Base-by-base conservation (phyloP, 345 rosid genomes). In the Acer saccharum region DNA sequence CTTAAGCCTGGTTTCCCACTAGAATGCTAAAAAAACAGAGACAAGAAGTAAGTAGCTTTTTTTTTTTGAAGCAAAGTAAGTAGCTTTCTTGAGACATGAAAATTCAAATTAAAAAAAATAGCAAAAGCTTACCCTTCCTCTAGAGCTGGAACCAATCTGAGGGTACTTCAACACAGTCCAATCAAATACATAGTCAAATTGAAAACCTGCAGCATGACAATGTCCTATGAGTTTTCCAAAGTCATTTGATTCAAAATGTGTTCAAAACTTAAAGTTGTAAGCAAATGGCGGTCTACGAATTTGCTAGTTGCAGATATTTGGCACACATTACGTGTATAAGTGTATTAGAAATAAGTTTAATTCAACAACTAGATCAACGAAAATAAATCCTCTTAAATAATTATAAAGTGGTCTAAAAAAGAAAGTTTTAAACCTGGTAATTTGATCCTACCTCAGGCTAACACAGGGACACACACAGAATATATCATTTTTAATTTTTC, bases 111-210 rank as follows among this genome's bases (percentile, higher is more conserved):
- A 17, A 57, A 41, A 46, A 57, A 43, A 8, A 65, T 55, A 35
- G 60, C 46, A 52, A 71, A 57, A 57, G 81, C 88, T 84, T 54
- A 93, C 97, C 87, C 90, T 84, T 80, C 83, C 90, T 75, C 91
- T 88, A 44, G 97, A 82, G 77, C 92, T 83, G 69, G 91, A 74
- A 79, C 92, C 80, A 70, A 90, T 79, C 74, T 93, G 97, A 73
- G 97, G 95, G 77, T 93, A 88, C 85, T 93, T 91, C 83, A 93
- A 80, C 25, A 90, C 89, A 78, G 97, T 93, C 97, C 97, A 91
- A 81, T 93, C 95, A 72, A 91, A 93, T 63, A 92, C 89, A 86
- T 89, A 89, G 72, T 92, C 97, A 85, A 90, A 91, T 78, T 91
- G 94, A 86, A 91, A 91, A 82, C 95, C 95, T 93, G 87, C 79